Conservation (phyloP, 805 yeast species). For the Metschnikowia lunata region DNA sequence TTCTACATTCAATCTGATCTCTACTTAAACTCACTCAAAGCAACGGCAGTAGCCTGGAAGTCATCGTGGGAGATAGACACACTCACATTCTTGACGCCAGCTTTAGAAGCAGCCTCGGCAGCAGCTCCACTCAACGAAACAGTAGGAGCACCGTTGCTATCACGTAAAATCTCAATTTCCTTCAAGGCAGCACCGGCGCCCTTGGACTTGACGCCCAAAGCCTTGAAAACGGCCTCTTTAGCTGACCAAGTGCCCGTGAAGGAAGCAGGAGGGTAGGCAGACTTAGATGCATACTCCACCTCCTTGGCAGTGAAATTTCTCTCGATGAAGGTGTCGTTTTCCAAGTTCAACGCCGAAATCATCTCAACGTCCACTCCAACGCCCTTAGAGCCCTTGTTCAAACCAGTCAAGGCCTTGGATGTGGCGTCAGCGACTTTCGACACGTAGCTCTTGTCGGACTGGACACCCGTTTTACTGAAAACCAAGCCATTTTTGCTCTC, state of each 20-base stretch:
- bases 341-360: conserved; percentile 71
- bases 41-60: conserved; percentile 96
- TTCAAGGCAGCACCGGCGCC: conserved; percentile 95
- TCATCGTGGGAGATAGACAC: conserved; percentile 97
- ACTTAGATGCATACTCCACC: conserved; percentile 66
- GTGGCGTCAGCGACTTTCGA: conserved; percentile 51
- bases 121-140: conserved; percentile 80
- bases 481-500: conserved; percentile 39
- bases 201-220: conserved; percentile 78
- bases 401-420: conserved; percentile 53
- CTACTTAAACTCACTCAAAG: conserved; percentile 53
- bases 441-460: conserved; percentile 42
- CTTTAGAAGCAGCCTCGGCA: conserved; percentile 59
- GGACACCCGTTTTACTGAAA: conserved; percentile 50
- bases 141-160: conserved; percentile 71
- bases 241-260: conserved; percentile 99
- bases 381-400: conserved; percentile 58
- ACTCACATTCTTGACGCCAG: conserved; percentile 66
- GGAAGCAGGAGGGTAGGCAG: conserved; percentile 81
- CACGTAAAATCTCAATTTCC: conserved; percentile 84
- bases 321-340: conserved; percentile 86
- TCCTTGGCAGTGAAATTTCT: conserved; percentile 87
- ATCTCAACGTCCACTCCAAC: conserved; percentile 98
- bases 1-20: too few species aligned
- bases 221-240: conserved; percentile 97